Base-by-base conservation (phyloP, 495 filamentous ascomycete species). In the Aspergillus kassunensis region DNA sequence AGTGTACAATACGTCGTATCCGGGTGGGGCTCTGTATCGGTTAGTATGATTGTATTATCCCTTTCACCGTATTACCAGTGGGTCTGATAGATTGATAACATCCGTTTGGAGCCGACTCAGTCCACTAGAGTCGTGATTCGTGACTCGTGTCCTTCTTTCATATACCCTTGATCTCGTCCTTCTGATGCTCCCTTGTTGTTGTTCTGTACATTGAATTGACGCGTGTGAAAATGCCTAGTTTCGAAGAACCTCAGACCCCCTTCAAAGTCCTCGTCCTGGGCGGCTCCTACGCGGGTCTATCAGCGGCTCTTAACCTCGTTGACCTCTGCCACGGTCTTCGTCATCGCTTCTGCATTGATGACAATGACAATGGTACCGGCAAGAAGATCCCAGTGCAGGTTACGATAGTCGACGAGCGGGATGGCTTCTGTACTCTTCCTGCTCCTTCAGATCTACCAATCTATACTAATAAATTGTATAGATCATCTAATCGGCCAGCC, bases 361-460 rank as follows among this genome's bases (percentile, higher is more conserved):
- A 59, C 6, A 54, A 65, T 8, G 54, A 55, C 18, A 59, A 62
- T 12, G 47, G 60, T 6, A 62, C 64, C 6, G 45, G 65, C 16
- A 62, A 64, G 21, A 63, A 65, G 13, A 72, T 82, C 29, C 70
- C 76, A 1, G 56, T 87, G 16, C 70, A 86, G 31, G 81, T 87
- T 40, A 87, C 83, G 9, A 71, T 89, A 8, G 78, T 87, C 5
- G 85, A 89, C 57, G 81, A 87, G 51, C 70, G 82, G 19, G 86
- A 89, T 73, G 86, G 86, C 21, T 87, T 78, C 63, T 87, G 84
- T 87, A 57, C 58, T 6, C 24, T 27, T 4, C 12, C 27, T 31
- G 27, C 25, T 36, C 25, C 6, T 13, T 36, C 16, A 8, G 12
- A 9, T 16, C 6, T 4, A 21, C 8, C n/a, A 2, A 19, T 45